phyloP scores from a whole-genome alignment of 352 stramenopile genomes.

The Phytophthora tentaculata region DNA sequence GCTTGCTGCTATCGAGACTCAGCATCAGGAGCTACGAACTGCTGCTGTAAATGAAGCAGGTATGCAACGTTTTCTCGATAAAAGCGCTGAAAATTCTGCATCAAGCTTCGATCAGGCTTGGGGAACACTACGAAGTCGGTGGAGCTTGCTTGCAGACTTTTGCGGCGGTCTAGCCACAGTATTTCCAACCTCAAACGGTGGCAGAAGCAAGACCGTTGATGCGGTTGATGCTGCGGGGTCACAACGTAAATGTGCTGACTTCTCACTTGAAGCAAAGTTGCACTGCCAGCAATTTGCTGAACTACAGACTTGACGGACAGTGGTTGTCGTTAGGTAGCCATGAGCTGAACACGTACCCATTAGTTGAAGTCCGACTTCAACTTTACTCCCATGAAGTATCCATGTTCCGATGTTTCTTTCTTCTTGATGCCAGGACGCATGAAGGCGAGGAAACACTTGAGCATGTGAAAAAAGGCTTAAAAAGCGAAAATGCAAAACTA shows the following conservation, averaged over 20 bases:
- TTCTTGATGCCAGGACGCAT: too few relatives aligned
- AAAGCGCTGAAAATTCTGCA: conserved; percentile 8
- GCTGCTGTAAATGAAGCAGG: conserved; percentile 19
- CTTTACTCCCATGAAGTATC: neutral
- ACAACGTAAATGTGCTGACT: conserved; percentile 7
- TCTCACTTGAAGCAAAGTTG: conserved; percentile 22
- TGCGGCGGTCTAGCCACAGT: conserved; percentile 32
- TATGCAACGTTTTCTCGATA: conserved; percentile 22
- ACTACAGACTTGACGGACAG: conserved; percentile 21
- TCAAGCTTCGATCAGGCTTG: conserved; percentile 24
- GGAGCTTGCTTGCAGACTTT: conserved; percentile 24
- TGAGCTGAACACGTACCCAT: neutral
- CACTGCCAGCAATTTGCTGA: conserved; percentile 34
- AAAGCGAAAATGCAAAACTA: conserved; percentile 33
- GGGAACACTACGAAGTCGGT: conserved; percentile 18
- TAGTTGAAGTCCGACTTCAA: neutral
- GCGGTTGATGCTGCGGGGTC: neutral
- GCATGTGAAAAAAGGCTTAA: conserved; percentile 28
- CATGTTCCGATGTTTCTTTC: neutral
- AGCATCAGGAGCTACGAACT: conserved; percentile 29
- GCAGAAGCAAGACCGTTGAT: neutral
- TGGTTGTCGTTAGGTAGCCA: too few relatives aligned
- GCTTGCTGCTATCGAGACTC: conserved; percentile 19
- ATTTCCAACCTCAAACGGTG: conserved; percentile 11
- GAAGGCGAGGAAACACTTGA: too few relatives aligned